Conservation (phyloP, 2,329 filamentous ascomycete genomes). For the Chaetomiaceae sp. region DNA sequence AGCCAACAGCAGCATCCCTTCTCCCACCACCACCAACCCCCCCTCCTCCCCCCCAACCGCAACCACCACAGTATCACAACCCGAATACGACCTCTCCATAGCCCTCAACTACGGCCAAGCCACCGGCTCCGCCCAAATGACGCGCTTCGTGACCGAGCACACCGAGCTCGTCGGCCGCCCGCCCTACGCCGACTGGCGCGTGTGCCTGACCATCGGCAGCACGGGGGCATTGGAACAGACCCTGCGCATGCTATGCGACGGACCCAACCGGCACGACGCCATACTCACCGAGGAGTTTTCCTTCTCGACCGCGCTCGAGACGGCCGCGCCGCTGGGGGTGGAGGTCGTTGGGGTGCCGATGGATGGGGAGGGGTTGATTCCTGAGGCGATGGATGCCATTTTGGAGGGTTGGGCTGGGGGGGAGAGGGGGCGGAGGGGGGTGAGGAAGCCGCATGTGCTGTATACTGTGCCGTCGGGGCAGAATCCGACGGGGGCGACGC, state of each 20-base stretch:
- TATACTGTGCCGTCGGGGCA: constrained; percentile 71
- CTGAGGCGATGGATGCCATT: constrained; percentile 47
- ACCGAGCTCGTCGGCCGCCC: constrained; percentile 78
- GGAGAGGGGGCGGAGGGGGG: constrained; percentile 36
- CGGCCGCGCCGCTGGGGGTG: constrained; percentile 49
- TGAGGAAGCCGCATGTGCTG: constrained; percentile 49
- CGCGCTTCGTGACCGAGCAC: constrained; percentile 91
- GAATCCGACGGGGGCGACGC: constrained; percentile 86
- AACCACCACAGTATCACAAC: no score
- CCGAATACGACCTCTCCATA: constrained; percentile 69
- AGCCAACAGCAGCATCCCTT: no score
- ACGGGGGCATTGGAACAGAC: constrained; percentile 82
- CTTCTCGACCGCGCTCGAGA: constrained; percentile 68
- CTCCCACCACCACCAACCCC: no score
- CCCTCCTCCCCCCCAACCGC: no score
- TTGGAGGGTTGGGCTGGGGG: constrained; percentile 46
- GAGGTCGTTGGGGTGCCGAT: constrained; percentile 47
- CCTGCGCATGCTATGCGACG: constrained; percentile 72
- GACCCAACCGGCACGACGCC: constrained; percentile 60
- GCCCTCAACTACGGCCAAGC: constrained; percentile 92
- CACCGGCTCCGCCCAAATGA: constrained; percentile 76
- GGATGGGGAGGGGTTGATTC: constrained; percentile 50
- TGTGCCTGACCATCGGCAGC: constrained; percentile 76
- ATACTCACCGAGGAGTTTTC: constrained; percentile 88
- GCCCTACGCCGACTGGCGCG: constrained; percentile 86